Base-by-base conservation (phyloP, 495 filamentous ascomycete genomes). In the Lasiosphaeris hirsuta region DNA sequence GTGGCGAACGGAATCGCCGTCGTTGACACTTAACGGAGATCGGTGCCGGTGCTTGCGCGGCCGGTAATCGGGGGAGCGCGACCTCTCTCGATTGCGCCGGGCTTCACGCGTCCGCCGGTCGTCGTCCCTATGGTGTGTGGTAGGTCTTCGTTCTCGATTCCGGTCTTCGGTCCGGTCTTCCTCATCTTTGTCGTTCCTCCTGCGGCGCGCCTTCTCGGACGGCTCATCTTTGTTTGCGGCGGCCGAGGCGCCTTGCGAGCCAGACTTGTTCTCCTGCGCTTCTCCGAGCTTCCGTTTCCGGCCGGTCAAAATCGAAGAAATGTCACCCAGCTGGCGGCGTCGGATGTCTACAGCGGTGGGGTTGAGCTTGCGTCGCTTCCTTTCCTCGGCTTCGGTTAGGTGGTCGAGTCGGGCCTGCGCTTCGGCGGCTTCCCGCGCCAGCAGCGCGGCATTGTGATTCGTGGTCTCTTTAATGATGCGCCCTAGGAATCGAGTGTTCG, bases 381-480 rank as follows among this genome's bases (percentile, higher is more conserved):
- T 65, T 43, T 72, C 69, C 34, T 76, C 74, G 9, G 69, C 72
- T 39, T 70, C 66, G 19, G 73, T 75, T 23, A 80, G 67, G 30
- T 72, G 63, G 37, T 75, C 69, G 11, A 83, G 72, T 33, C 75
- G 78, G 46, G 62, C 68, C 46, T 78, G 74, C 8, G 77, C 70
- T 75, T 77, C 85, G 65, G 58, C 83, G 39, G 86, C 84, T 68
- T 97, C 93, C 61, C 88, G 96, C 0, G 86, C 90, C 40, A 87
- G 82, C 52, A 97, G 76, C 6, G 91, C 88, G 10, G 89, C 83
- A 81, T 98, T 98, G 71, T 98, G 94, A 51, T 62, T 89, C 58
- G 94, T 89, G 1, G 90, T 93, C 55, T 95, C 88, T 56, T 86
- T 87, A 61, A 98, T 88, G 51, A 97, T 88, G 60, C 94, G 89